A percentile compares a stretch with the other conserved stretches of the same genome.
These are phyloP conservation scores for Setaria italica DNA, from an alignment of 202 grass and related monocot species.

Conservation along the genomic window DNA sequence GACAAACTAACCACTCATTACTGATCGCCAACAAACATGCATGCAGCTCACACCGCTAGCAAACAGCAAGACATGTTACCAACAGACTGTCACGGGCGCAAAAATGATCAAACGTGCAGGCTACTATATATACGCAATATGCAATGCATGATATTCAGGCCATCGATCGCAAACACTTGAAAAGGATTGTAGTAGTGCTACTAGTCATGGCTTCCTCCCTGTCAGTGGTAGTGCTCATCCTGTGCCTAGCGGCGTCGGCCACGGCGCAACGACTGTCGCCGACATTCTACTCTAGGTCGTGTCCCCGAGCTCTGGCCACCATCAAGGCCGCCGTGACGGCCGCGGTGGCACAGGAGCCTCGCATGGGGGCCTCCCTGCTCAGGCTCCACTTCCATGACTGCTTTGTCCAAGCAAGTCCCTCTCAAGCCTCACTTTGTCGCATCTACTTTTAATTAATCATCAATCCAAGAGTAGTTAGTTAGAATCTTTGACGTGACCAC, in stretches of 20 bases:
- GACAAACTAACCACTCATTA: conserved; percentile 17
- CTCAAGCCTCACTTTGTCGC: neutral
- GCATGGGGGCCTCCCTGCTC: conserved; percentile 77
- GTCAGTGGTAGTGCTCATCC: conserved; percentile 42
- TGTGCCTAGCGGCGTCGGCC: conserved; percentile 39
- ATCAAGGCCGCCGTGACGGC: conserved; percentile 53
- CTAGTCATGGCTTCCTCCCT: conserved; percentile 34
- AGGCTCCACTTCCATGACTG: conserved; percentile 85
- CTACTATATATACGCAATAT: conserved; percentile 13
- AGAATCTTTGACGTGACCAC: neutral
- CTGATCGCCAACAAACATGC: neutral
- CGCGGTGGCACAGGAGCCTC: conserved; percentile 57
- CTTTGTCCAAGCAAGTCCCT: conserved; percentile 75
- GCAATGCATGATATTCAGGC: neutral
- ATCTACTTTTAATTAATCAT: neutral
- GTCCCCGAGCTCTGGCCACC: conserved; percentile 49
- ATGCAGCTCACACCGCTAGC: neutral
- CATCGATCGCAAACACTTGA: neutral
- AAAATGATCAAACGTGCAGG: neutral
- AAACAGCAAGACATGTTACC: conserved; percentile 2
- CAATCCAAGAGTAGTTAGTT: neutral
- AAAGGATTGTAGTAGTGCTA: neutral
- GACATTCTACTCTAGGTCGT: conserved; percentile 61
- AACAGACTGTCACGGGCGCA: conserved; percentile 43
- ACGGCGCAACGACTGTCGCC: conserved; percentile 54